These are phyloP conservation scores for Metschnikowia sp. DNA, from an alignment of 805 yeast genomes.

Conservation along the genomic window DNA sequence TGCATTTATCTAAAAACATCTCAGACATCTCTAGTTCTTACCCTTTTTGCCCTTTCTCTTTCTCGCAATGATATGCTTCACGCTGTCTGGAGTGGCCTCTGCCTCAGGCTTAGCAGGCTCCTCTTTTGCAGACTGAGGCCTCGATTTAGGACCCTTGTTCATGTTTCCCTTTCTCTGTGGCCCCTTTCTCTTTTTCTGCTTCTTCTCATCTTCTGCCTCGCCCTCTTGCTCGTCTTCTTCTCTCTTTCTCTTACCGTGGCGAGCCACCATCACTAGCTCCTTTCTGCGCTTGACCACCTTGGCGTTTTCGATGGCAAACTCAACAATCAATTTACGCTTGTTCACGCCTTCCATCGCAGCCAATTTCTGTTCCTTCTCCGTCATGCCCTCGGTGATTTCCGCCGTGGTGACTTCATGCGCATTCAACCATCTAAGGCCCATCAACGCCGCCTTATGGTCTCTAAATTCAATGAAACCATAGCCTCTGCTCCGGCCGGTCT, in stretches of 20 bases:
- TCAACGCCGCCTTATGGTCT: constrained; percentile 87
- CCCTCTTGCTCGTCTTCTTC: constrained; percentile 17
- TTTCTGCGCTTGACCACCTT: constrained; percentile 87
- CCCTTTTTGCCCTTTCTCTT: constrained; percentile 65
- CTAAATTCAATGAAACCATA: constrained; percentile 93
- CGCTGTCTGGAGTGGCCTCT: constrained; percentile 48
- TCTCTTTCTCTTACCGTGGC: constrained; percentile 27
- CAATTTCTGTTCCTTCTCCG: constrained; percentile 60
- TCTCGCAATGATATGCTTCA: constrained; percentile 61
- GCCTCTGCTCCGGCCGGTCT: constrained; percentile 89
- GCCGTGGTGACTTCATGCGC: constrained; percentile 77
- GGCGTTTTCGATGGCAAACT: constrained; percentile 94
- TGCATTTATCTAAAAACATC: no score
- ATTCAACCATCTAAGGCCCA: constrained; percentile 96
- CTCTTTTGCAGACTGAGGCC: constrained; percentile 14
- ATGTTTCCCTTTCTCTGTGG: constrained; percentile 41
- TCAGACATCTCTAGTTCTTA: constrained; percentile 21
- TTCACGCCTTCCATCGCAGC: constrained; percentile 52
- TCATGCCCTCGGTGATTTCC: constrained; percentile 69
- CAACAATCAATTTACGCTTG: constrained; percentile 81
- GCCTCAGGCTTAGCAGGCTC: constrained; percentile 15
- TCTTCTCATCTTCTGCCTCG: constrained; percentile 7
- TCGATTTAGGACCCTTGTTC: constrained; percentile 35
- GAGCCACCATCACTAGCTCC: constrained; percentile 53
- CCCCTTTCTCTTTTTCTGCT: constrained; percentile 24